phyloP scores from a whole-genome alignment of 1,284 basidiomycete species.

The Wolfiporia cocos region DNA sequence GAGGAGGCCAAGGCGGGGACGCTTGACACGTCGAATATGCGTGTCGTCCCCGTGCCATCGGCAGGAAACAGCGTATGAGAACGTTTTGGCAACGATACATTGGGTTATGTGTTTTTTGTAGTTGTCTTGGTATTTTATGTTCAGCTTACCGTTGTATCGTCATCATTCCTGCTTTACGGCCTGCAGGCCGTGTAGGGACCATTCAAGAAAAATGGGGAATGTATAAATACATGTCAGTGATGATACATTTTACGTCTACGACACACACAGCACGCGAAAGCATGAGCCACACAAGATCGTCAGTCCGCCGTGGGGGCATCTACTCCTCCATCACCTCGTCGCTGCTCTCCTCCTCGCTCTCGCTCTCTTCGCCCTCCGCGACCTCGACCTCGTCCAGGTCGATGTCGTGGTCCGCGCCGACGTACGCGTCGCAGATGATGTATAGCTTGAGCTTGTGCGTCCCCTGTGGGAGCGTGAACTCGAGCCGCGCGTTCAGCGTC shows the following conservation, averaged over 20 bases:
- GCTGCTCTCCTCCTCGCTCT: constrained; percentile 67
- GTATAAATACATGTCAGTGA: no score
- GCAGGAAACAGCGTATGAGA: no score
- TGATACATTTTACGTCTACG: constrained; percentile 5
- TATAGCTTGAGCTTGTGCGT: constrained; percentile 81
- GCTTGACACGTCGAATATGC: constrained; percentile 21
- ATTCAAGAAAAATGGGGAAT: no score
- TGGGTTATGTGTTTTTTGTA: no score
- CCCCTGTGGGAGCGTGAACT: constrained; percentile 85
- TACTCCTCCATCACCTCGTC: constrained; percentile 35
- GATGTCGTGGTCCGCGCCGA: constrained; percentile 89
- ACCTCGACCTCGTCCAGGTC: constrained; percentile 75
- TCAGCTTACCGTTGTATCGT: no score
- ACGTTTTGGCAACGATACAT: no score
- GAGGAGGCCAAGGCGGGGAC: constrained; percentile 18
- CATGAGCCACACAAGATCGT: background rate
- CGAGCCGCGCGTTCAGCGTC: constrained; percentile 77
- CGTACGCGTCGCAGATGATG: constrained; percentile 90
- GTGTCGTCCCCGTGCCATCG: constrained; percentile 12
- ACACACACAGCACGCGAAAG: background rate
- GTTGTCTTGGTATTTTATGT: no score
- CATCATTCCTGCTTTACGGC: no score
- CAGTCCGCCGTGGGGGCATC: no score
- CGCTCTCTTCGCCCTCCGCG: constrained; percentile 79
- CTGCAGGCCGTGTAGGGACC: no score